These are phyloP conservation scores for Syncephalis fuscata DNA, from an alignment of 371 early-diverging fungal genomes.

Conservation along the genomic window DNA sequence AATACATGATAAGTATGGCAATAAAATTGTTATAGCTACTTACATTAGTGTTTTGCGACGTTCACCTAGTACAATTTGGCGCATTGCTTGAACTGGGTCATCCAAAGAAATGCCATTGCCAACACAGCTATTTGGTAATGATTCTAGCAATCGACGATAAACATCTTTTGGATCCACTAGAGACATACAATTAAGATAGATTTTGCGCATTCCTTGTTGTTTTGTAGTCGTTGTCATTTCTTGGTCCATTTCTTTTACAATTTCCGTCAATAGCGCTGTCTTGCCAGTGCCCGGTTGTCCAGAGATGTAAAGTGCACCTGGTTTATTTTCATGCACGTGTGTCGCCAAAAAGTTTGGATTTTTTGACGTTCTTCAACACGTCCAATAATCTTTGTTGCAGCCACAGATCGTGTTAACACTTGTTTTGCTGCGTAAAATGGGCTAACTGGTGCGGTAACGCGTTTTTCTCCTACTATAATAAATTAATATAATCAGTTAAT, in stretches of 20 bases:
- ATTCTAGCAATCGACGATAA: slow-evolving; percentile 39
- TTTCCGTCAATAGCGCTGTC: slow-evolving; percentile 64
- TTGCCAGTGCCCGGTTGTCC: slow-evolving; percentile 94
- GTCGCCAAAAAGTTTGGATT: slow-evolving; percentile 32
- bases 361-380: slow-evolving; percentile 42
- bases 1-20: not conserved
- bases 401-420: slow-evolving; percentile 37
- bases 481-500: no score
- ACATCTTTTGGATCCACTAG: slow-evolving; percentile 49
- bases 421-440: slow-evolving; percentile 32
- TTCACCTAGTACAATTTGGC: no score
- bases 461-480: no score
- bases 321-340: slow-evolving; percentile 19
- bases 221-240: slow-evolving; percentile 4
- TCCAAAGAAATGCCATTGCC: no score
- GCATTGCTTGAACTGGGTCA: no score
- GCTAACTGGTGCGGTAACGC: not conserved
- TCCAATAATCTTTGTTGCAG: slow-evolving; percentile 52
- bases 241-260: slow-evolving; percentile 18
- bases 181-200: slow-evolving; percentile 73
- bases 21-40: no score
- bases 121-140: slow-evolving; percentile 7
- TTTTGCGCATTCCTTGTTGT: slow-evolving; percentile 22
- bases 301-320: slow-evolving; percentile 61
- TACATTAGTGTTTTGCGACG: slow-evolving; percentile 5